Evolutionary conservation across 768 basidiomycete genomes (phyloP).

Genomic region (Crepidotus variabilis): DNA sequence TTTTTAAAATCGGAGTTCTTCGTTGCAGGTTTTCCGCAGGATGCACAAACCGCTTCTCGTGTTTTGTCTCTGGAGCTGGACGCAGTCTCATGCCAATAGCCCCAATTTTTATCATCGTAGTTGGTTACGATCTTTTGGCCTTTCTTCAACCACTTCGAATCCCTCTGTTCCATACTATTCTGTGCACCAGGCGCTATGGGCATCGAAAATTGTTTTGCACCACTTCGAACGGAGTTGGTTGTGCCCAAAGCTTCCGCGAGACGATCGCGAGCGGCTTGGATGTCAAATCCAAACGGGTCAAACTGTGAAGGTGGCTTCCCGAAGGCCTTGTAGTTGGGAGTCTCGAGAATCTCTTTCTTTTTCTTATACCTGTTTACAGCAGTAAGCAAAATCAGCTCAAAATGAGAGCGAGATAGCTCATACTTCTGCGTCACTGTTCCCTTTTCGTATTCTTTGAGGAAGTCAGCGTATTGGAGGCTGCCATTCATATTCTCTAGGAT

Average conservation of each 20-base stretch:
- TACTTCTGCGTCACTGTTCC: constrained; percentile 11
- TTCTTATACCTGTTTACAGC: constrained; percentile 15
- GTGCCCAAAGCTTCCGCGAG: constrained; percentile 20
- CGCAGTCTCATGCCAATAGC: constrained; percentile 23
- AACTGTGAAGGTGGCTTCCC: constrained; percentile 20
- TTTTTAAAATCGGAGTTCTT: constrained; percentile 18
- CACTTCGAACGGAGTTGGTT: constrained; percentile 22
- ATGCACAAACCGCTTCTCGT: constrained; percentile 20
- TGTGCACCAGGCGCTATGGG: constrained; percentile 13
- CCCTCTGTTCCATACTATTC: constrained; percentile 2
- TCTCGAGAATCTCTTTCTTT: constrained; percentile 24
- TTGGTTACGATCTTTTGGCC: constrained; percentile 13
- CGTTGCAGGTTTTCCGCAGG: constrained; percentile 25
- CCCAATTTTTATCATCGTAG: constrained; percentile 6
- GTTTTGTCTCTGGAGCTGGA: constrained; percentile 20
- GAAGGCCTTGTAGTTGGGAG: constrained; percentile 25
- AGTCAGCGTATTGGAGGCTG: constrained; percentile 14
- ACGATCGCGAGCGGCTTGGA: constrained; percentile 17
- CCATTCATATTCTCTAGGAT: constrained; percentile 24
- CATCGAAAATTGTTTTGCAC: constrained; percentile 22
- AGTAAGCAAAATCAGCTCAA: background rate
- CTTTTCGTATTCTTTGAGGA: constrained; percentile 18
- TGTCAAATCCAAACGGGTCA: constrained; percentile 20
- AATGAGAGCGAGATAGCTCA: background rate
- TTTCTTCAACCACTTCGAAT: constrained; percentile 12